Conservation (phyloP, 176 grass and related monocot species). For the sorghum (Sorghum bicolor) region Sorghum_bicolor_NCBIv3 NC_012873.2:67087501-67088000, state of each 20-base stretch:
- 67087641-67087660: background rate
- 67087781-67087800: background rate
- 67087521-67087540: background rate
- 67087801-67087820: background rate
- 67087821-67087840: background rate
- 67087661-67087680: background rate
- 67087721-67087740: background rate
- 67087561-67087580: no score
- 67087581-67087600: background rate
- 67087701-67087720: background rate
- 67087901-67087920: constrained; percentile 19
- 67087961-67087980: constrained; percentile 28
- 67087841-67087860: background rate
- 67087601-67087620: constrained; percentile 24
- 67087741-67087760: constrained; percentile 19
- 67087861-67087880: background rate
- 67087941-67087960: constrained; percentile 43
- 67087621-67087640: constrained; percentile 1
- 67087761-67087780: constrained; percentile 9
- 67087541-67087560: background rate
- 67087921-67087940: constrained; percentile 37
- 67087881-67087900: background rate
- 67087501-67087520: background rate
- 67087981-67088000: background rate
- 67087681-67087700: background rate